phyloP scores from a whole-genome alignment of 1,139 yeast genomes.

The Candida sanyaensis region DNA sequence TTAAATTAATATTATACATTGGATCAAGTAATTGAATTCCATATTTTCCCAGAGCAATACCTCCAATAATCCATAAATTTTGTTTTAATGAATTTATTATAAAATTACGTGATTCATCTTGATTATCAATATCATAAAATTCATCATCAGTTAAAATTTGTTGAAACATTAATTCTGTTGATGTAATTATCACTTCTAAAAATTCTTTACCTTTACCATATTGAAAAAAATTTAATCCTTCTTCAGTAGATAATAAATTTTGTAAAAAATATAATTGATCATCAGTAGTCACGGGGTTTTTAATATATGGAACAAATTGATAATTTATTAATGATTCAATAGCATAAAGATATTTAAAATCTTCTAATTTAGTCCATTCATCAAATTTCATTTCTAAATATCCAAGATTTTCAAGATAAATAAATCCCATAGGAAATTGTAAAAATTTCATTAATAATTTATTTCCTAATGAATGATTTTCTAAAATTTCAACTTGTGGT shows the following conservation, averaged over 20 bases:
- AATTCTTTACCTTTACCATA: slow-evolving; percentile 25
- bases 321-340: slow-evolving; percentile 25
- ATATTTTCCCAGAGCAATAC: slow-evolving; percentile 66
- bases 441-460: slow-evolving; percentile 31
- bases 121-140: slow-evolving; percentile 16
- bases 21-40: slow-evolving; percentile 73
- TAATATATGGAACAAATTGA: slow-evolving; percentile 29
- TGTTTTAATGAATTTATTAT: slow-evolving; percentile 50
- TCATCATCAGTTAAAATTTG: slow-evolving; percentile 19
- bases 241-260: slow-evolving; percentile 76
- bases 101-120: slow-evolving; percentile 9
- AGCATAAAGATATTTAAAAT: slow-evolving; percentile 23
- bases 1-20: slow-evolving; percentile 39
- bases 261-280: slow-evolving; percentile 66
- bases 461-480: slow-evolving; percentile 25
- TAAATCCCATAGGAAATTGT: slow-evolving; percentile 35
- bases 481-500: slow-evolving; percentile 35
- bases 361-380: slow-evolving; percentile 25
- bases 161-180: slow-evolving; percentile 21
- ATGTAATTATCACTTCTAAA: slow-evolving; percentile 26
- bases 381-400: slow-evolving; percentile 33
- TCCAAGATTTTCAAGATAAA: slow-evolving; percentile 34
- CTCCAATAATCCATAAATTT: slow-evolving; percentile 85
- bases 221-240: slow-evolving; percentile 57
- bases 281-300: slow-evolving; percentile 2